A percentile compares a stretch with the other conserved stretches of the same genome.
Conservation (phyloP, 805 yeast species). For the Yamadazyma sp. region DNA sequence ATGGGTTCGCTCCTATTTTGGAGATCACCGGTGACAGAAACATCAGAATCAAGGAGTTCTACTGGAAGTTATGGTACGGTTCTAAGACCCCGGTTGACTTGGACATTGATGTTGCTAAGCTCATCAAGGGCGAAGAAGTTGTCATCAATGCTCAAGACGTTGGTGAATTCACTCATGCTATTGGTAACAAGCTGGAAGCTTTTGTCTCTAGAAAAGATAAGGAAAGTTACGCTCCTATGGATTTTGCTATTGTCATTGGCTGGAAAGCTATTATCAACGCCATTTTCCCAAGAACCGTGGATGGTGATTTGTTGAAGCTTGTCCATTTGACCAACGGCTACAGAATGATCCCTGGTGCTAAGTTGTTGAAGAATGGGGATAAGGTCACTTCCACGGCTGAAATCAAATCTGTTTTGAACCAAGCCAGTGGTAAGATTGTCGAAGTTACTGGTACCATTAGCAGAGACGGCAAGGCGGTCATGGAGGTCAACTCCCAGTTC, state of each 20-base stretch:
- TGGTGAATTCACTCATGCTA: constrained; percentile 92
- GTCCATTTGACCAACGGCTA: constrained; percentile 96
- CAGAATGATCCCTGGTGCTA: constrained; percentile 88
- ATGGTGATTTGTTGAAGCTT: constrained; percentile 91
- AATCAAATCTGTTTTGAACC: constrained; percentile 85
- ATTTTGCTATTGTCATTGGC: constrained; percentile 96
- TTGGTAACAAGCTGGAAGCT: constrained; percentile 96
- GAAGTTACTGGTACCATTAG: constrained; percentile 89
- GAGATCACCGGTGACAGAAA: constrained; percentile 92
- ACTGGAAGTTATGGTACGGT: constrained; percentile 98
- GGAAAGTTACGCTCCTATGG: constrained; percentile 94
- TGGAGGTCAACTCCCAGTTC: constrained; percentile 94
- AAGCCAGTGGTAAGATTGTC: constrained; percentile 90
- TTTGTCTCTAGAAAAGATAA: constrained; percentile 87
- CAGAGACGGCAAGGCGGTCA: constrained; percentile 74
- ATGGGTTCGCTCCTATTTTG: constrained; percentile 93
- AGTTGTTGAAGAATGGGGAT: constrained; percentile 86
- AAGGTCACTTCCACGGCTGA: constrained; percentile 79
- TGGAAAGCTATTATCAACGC: constrained; percentile 98
- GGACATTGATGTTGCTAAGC: constrained; percentile 67
- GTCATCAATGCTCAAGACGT: constrained; percentile 74
- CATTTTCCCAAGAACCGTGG: constrained; percentile 94
- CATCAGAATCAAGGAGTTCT: constrained; percentile 88
- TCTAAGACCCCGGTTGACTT: constrained; percentile 56
- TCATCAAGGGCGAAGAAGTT: constrained; percentile 67